Base-by-base conservation (phyloP, 352 stramenopile genomes). In the Phytophthora ramorum region DNA sequence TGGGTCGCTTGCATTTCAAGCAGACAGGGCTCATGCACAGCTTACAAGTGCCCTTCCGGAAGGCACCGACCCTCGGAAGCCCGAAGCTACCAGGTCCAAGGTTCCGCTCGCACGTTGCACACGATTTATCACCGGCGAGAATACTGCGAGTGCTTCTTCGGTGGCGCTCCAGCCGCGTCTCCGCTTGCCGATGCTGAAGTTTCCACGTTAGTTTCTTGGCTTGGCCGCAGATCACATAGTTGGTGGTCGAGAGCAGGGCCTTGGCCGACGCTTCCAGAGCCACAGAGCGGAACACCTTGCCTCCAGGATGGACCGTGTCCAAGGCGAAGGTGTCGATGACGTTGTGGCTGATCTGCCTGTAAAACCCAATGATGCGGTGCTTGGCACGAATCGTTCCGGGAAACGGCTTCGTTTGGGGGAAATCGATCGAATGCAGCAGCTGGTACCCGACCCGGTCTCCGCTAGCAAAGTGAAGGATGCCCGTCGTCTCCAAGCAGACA, bases 371-470 rank as follows among this genome's bases (percentile, higher is more conserved):
- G 44, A 80, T 69, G 14, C 73, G 78, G 37, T 87, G 69, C 46
- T 74, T 72, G 12, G 73, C 80, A 3, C 80, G 77, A 44, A 80
- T 54, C 2, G 66, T 71, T 34, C 59, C 58, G 41, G 58, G 49
- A 1, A 73, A 43, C 12, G 64, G 62, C 1, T 58, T 57, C 0
- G 70, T 81, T 10, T 53, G 47, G 9, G 66, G 71, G n/a, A 75
- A 79, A 20, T 74, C 49, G 41, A 88, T 72, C 30, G 74, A 83
- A 66, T 90, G 79, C 30, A 87, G 58, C 9, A 87, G 55, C 28
- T 88, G 78, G 68, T 76, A 91, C 17, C 79, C 79, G 28, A 91
- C 57, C 38, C 69, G 62, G 44, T 88, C 76, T 32, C 73, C 73
- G 19, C 76, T 86, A 2, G 53, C 41, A 9, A 88, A 70, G 6